Evolutionary conservation across 2,329 filamentous ascomycete genomes (phyloP), one percentile per base, ranked within the genome.

Genomic region (Chaetoscypha palmicola): DNA sequence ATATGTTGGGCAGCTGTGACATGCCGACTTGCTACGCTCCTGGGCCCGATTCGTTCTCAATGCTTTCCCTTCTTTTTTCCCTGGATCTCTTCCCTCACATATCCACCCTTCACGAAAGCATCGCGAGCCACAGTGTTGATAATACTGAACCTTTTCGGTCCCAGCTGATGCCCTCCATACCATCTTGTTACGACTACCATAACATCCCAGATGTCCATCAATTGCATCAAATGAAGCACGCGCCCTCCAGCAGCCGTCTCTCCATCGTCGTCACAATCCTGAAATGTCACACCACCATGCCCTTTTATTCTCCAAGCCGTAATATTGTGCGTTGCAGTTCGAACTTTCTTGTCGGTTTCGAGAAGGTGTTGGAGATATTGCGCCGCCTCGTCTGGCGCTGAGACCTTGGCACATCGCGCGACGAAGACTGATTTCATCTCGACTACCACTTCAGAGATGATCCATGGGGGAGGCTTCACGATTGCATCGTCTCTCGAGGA

Each of bases 211-310:
- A 94, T 73, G 59, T 90, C 86, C 86, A 96, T 96, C 49, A 95
- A 67, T 68, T 96, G 89, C 81, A 98, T 83, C 22, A 98, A 69
- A 67, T 94, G 88, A 48, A 97, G 66, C 59, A 98, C 66, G 32
- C 92, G 74, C 0, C 84, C 81, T 1, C 92, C 92, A 0, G 92
- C 92, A 4, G 92, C 92, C 20, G 86, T 86, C 72, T 98, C 92
- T 2, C 92, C 92, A 62, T 98, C 92, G 58, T 98, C 92, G 58
- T 98, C 86, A 60, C 83, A 96, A 65, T 98, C 92, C 64, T 97
- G 90, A 54, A 82, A 88, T 39, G 73, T 74, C 3, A 70, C 68
- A 4, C 68, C 67, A 0, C 65, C 57, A 3, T 65, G 59, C 0
- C 76, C 77, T 22, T 76, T 77, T 43, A 97, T 90, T 9, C 92